These are phyloP conservation scores for Vigna hirtella DNA, from an alignment of 306 rosid species.

Conservation along the genomic window DNA sequence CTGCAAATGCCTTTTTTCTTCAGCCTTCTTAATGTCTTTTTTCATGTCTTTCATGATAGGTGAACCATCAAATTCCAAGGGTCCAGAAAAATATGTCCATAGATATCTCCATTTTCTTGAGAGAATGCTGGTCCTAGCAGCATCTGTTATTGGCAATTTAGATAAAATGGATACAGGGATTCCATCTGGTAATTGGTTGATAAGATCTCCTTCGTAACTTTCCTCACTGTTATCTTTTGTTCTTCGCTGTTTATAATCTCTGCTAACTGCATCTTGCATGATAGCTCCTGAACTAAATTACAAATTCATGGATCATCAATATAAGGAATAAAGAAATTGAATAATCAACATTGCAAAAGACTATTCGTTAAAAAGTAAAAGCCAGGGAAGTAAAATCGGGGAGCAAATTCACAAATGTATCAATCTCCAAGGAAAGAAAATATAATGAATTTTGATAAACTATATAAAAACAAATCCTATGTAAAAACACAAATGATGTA, in stretches of 20 bases:
- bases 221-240: constrained; percentile 29
- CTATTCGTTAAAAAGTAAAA: not conserved
- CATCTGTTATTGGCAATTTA: constrained; percentile 47
- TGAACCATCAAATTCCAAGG: constrained; percentile 49
- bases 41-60: constrained; percentile 48
- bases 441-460: not conserved
- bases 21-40: constrained; percentile 20
- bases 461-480: constrained; percentile 1
- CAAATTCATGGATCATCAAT: constrained; percentile 21
- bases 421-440: not conserved
- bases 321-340: constrained; percentile 12
- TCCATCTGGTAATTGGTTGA: constrained; percentile 53
- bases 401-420: not conserved
- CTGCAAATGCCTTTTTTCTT: constrained; percentile 34
- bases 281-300: constrained; percentile 32
- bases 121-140: constrained; percentile 50
- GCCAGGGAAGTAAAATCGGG: not conserved
- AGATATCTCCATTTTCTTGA: constrained; percentile 48
- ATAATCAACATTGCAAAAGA: not conserved
- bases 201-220: constrained; percentile 38
- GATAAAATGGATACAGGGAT: constrained; percentile 44
- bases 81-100: constrained; percentile 45
- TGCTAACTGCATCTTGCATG: constrained; percentile 39
- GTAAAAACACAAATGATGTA: constrained; percentile 9
- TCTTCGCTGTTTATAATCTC: constrained; percentile 39